These are phyloP conservation scores for Thermothelomyces thermophilus DNA, from an alignment of 2,329 filamentous ascomycete genomes.

Conservation along the genomic window DNA sequence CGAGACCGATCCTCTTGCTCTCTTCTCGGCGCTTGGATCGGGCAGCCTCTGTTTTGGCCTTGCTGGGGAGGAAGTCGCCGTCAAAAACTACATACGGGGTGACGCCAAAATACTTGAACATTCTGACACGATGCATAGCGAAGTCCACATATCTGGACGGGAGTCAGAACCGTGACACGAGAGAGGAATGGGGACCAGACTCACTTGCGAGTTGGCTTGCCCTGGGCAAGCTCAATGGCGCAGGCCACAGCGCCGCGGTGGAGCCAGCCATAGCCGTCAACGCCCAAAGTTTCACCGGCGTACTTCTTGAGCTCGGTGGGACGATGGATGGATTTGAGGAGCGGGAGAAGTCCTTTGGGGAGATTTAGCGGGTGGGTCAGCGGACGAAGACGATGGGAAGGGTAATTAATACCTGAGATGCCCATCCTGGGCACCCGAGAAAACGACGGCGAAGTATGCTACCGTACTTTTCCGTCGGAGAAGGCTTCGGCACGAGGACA, in stretches of 20 bases:
- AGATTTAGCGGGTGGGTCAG: not conserved
- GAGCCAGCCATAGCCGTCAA: conserved; percentile 97
- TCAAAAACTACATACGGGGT: conserved; percentile 96
- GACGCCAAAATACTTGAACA: conserved; percentile 89
- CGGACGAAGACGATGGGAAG: not conserved
- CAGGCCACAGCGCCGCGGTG: conserved; percentile 88
- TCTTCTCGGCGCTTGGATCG: conserved; percentile 70
- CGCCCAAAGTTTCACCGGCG: conserved; percentile 78
- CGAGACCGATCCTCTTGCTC: conserved; percentile 67
- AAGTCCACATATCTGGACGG: conserved; percentile 73
- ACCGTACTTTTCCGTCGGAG: not conserved
- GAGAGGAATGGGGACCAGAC: conserved; percentile 27
- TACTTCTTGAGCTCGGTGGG: conserved; percentile 82
- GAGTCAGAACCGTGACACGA: conserved; percentile 14
- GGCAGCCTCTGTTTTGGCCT: conserved; percentile 76
- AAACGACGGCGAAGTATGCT: not conserved
- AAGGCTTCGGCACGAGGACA: not conserved
- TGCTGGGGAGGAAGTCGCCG: conserved; percentile 90
- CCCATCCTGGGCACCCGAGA: conserved; percentile 19
- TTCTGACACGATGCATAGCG: conserved; percentile 81
- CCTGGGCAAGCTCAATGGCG: conserved; percentile 82
- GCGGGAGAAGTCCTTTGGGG: conserved; percentile 59
- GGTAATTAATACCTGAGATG: conserved; percentile 22
- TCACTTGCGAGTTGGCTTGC: conserved; percentile 80
- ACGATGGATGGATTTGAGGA: conserved; percentile 94